These are phyloP conservation scores for Linnemannia zychae DNA, from an alignment of 192 early-diverging fungal genomes.

Conservation along the genomic window DNA sequence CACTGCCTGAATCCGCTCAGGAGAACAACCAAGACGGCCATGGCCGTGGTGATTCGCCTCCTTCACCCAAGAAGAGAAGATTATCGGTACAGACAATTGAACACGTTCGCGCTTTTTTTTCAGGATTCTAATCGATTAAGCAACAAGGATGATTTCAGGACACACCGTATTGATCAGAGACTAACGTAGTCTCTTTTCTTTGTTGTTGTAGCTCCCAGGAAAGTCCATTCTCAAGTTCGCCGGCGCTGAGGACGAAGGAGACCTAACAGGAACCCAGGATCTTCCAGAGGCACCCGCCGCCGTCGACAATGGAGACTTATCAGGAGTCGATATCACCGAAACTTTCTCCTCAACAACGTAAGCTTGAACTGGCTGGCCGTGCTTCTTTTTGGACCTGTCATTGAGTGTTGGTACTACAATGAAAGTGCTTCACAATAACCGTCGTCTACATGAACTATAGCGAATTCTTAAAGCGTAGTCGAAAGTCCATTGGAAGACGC, in stretches of 20 bases:
- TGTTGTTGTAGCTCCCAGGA: conserved; percentile 35
- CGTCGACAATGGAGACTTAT: not conserved
- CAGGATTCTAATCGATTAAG: not conserved
- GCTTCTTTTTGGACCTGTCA: too few species aligned
- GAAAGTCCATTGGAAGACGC: conserved; percentile 43
- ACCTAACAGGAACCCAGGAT: conserved; percentile 11
- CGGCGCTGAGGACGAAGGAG: conserved; percentile 20
- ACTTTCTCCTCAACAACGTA: conserved; percentile 40
- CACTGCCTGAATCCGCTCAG: not conserved
- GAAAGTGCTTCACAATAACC: too few species aligned
- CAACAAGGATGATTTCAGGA: not conserved
- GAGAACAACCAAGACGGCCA: not conserved
- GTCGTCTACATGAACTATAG: not conserved
- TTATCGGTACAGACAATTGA: conserved; percentile 25
- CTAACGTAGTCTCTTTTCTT: conserved; percentile 9
- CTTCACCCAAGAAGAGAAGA: conserved; percentile 26
- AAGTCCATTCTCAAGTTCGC: conserved; percentile 41
- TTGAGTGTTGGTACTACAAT: too few species aligned
- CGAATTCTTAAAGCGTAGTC: conserved; percentile 35
- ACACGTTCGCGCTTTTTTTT: not conserved
- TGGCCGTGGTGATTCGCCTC: not conserved
- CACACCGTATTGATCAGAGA: not conserved
- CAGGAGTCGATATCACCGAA: conserved; percentile 22
- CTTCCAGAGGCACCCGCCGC: not conserved
- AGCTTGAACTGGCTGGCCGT: not conserved